A percentile compares a stretch with the other conserved stretches of the same genome.
These are phyloP conservation scores for Penicillium glabrum DNA, from an alignment of 2,329 filamentous ascomycete species.

Conservation along the genomic window DNA sequence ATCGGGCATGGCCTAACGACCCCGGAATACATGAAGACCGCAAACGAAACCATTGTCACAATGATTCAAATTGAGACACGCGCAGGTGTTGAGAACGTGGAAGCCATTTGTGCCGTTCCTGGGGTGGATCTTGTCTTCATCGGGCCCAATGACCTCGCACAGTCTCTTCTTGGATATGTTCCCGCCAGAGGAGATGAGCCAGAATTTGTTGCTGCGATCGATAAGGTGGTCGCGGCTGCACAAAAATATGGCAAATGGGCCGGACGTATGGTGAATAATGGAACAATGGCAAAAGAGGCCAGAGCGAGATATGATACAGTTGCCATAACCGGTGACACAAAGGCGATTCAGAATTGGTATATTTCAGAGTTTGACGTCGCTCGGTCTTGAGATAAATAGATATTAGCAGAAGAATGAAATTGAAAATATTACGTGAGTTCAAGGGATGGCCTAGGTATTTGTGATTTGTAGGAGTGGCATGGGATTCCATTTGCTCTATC, in stretches of 20 bases:
- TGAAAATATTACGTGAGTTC: too few relatives aligned
- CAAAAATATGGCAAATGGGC: constrained; percentile 65
- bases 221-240: constrained; percentile 58
- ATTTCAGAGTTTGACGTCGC: constrained; percentile 42
- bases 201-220: constrained; percentile 60
- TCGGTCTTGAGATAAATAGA: constrained; percentile 21
- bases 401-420: too few relatives aligned
- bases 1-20: constrained; percentile 34
- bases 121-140: constrained; percentile 42
- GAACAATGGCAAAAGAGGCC: constrained; percentile 42
- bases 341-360: constrained; percentile 54
- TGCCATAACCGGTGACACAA: constrained; percentile 48
- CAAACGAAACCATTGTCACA: constrained; percentile 35
- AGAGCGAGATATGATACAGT: constrained; percentile 44
- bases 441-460: too few relatives aligned
- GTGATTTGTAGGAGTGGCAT: too few relatives aligned
- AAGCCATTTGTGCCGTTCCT: constrained; percentile 39
- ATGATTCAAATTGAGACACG: constrained; percentile 43
- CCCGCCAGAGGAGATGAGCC: constrained; percentile 55
- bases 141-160: constrained; percentile 37
- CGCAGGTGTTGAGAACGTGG: constrained; percentile 41
- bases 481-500: too few relatives aligned
- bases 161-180: constrained; percentile 59
- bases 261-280: constrained; percentile 53
- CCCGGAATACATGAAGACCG: constrained; percentile 33